Evolutionary conservation across 768 basidiomycete species (phyloP), one percentile per base, ranked within the genome.

Genomic region (Termitomyces sp.): DNA sequence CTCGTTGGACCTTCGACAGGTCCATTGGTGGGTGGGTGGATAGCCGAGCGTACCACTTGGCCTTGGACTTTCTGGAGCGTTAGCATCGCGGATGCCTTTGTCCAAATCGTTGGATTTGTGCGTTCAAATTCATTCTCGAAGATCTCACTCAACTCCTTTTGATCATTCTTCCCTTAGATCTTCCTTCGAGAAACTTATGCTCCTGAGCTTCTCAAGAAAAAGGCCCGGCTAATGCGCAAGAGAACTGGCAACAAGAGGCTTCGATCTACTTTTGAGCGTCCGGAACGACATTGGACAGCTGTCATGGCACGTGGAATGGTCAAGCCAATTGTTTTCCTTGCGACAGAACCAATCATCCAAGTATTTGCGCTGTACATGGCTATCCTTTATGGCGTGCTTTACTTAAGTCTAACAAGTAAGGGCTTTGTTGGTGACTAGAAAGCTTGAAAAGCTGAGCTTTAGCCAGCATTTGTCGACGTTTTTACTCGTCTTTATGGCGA

Each of bases 1-100:
- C 54, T 84, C 10, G 71, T 84, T 8, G 82, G 71, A 21, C 71
- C 71, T 28, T 66, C 70, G 19, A 68, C 67, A 1, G 71, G 82
- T 24, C 75, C 65, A 19, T 58, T 73, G 10, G 65, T 71, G 32
- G 59, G 64, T 12, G 64, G 60, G 15, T 78, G 77, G 79, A 76
- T 86, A 19, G 77, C 78, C 0, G 67, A 84, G 45, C 72, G 69
- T 14, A 68, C 75, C 0, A 74, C 74, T 0, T 84, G 83, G 83
- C 71, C 77, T 61, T 84, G 82, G 82, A 79, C 82, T 34, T 85
- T 85, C 64, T 82, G 80, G 76, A 74, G 77, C 7, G 78, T 79
- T 14, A 78, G 71, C 48, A 80, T 84, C 53, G 74, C 71, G 0
- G 80, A 78, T 60, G 79, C 60, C 1, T 45, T 69, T 32, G 58